These are phyloP conservation scores for Pichia exigua DNA, from an alignment of 805 yeast species.

Conservation along the genomic window DNA sequence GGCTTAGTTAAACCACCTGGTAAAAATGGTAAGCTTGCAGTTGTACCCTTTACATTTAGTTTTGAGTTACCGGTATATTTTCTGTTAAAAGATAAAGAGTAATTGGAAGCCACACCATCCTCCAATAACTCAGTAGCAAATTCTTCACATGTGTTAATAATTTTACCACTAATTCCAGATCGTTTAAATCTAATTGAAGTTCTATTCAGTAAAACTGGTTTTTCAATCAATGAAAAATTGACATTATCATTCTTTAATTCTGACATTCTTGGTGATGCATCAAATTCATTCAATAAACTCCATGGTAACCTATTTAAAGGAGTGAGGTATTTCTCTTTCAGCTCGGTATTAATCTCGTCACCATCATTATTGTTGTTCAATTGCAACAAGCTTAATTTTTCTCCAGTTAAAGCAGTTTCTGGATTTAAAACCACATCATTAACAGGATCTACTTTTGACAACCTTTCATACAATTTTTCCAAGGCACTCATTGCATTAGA, in stretches of 20 bases:
- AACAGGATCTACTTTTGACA: slow-evolving; percentile 3
- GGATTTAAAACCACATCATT: not conserved
- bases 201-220: slow-evolving; percentile 58
- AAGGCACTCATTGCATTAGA: not conserved
- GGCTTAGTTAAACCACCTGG: slow-evolving; percentile 64
- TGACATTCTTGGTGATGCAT: slow-evolving; percentile 37
- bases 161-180: slow-evolving; percentile 64
- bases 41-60: slow-evolving; percentile 53
- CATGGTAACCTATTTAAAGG: slow-evolving; percentile 61
- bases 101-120: slow-evolving; percentile 31
- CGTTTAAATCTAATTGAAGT: slow-evolving; percentile 63
- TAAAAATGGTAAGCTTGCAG: slow-evolving; percentile 76
- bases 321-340: slow-evolving; percentile 41
- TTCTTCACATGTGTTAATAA: slow-evolving; percentile 54
- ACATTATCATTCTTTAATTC: slow-evolving; percentile 20
- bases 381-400: not conserved
- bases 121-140: slow-evolving; percentile 35
- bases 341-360: slow-evolving; percentile 12
- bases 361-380: not conserved
- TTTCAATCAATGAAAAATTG: slow-evolving; percentile 36
- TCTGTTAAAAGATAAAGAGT: slow-evolving; percentile 67
- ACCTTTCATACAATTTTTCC: slow-evolving; percentile 5
- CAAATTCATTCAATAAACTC: slow-evolving; percentile 65
- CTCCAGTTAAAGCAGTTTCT: slow-evolving; percentile 14
- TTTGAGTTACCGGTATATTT: slow-evolving; percentile 55